A percentile compares a stretch with the other conserved stretches of the same genome.
phyloP scores from a whole-genome alignment of 345 rosid species.

The Adansonia digitata region DNA sequence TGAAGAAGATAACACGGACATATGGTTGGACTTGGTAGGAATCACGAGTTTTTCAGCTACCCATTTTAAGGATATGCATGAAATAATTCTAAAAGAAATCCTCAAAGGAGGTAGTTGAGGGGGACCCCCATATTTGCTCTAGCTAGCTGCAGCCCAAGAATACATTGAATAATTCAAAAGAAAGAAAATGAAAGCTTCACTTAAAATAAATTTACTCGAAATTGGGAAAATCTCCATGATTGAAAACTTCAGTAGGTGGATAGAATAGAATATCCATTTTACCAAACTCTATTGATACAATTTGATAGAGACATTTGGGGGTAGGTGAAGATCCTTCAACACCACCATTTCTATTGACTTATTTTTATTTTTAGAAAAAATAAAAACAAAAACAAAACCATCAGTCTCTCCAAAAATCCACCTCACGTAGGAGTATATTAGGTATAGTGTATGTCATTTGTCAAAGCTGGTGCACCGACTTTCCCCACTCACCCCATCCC shows the following conservation, averaged over 20 bases:
- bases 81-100: not conserved
- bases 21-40: not conserved
- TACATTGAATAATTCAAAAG: not conserved
- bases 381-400: not conserved
- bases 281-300: not conserved
- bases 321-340: constrained; percentile 27
- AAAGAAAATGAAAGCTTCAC: not conserved
- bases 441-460: not conserved
- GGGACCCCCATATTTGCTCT: not conserved
- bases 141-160: not conserved
- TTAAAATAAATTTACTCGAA: not conserved
- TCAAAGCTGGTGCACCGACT: not conserved
- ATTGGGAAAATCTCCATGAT: not conserved
- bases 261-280: not conserved
- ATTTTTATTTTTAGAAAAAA: not conserved
- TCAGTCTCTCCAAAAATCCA: no score
- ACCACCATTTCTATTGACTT: constrained; percentile 5
- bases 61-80: not conserved
- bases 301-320: constrained; percentile 14
- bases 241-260: not conserved
- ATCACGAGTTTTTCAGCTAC: not conserved
- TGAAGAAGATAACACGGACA: no score
- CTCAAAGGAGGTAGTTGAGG: not conserved
- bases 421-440: not conserved
- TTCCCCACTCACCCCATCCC: no score